Conservation (phyloP, 495 filamentous ascomycete species). For the Niebla homalea region DNA sequence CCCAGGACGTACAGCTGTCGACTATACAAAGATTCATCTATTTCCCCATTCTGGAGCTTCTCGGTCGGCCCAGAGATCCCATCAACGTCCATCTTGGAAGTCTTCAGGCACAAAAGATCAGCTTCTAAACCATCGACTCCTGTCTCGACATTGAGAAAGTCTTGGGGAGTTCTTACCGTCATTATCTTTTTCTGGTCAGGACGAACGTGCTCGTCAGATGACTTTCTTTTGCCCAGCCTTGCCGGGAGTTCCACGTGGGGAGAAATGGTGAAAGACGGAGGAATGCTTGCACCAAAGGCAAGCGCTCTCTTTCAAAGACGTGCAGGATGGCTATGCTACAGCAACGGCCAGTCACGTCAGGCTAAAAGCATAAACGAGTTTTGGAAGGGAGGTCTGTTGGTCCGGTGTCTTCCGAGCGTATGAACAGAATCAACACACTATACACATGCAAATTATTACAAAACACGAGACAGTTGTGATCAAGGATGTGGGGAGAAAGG, state of each 20-base stretch:
- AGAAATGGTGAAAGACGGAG: slow-evolving; percentile 37
- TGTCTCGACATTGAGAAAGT: slow-evolving; percentile 6
- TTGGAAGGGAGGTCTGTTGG: no score
- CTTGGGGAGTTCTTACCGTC: slow-evolving; percentile 50
- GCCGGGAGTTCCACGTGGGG: slow-evolving; percentile 40
- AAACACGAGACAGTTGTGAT: no score
- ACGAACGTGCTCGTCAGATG: slow-evolving; percentile 61
- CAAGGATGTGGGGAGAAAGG: no score
- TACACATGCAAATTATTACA: no score
- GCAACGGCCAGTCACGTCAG: no score
- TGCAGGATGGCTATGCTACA: no score
- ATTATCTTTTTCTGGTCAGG: slow-evolving; percentile 65
- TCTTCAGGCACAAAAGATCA: slow-evolving; percentile 23
- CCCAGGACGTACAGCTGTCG: slow-evolving; percentile 96
- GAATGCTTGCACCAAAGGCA: slow-evolving; percentile 37
- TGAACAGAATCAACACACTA: no score
- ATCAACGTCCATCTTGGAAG: slow-evolving; percentile 77
- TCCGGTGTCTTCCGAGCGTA: no score
- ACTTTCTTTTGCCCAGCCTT: slow-evolving; percentile 78
- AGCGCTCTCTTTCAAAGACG: slow-evolving; percentile 17
- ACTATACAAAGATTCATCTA: slow-evolving; percentile 97
- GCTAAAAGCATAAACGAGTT: no score
- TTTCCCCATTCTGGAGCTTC: slow-evolving; percentile 53
- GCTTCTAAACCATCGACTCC: no score
- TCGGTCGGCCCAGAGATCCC: slow-evolving; percentile 41